Evolutionary conservation across 352 stramenopile genomes (phyloP), one percentile per base, ranked within the genome.

Genomic region (Hyaloperonospora brassicae): DNA sequence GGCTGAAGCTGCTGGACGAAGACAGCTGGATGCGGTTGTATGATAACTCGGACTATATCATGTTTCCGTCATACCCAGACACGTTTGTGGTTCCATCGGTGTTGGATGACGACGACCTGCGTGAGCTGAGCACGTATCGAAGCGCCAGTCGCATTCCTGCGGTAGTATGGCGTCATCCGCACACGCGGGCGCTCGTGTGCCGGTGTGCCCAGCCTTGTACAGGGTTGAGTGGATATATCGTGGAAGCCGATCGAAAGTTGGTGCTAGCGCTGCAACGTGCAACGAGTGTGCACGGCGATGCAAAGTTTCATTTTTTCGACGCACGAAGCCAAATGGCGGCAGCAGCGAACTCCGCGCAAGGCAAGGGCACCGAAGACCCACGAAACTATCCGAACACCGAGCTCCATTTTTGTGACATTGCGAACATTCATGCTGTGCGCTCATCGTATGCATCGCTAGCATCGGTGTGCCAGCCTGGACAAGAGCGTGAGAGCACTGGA

Each of bases 401-500:
- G 22, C 80, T 99, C 24, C 92, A 97, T 51, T 99, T 99, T 65
- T 97, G 95, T 67, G 95, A 98, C 54, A 99, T 99, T 61, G 93
- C 86, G 2, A 99, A 99, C 70, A 99, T 99, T 59, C 96, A 99
- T 72, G 90, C 89, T 25, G 96, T 99, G 35, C 95, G 97, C 17
- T 89, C 82, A 36, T 90, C 85, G 13, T 93, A 84, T 47, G 72
- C 77, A 12, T 77, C 78, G n/a, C 61, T 97, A n/a, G 76, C 79
- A 42, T 56, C 56, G 11, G 65, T 96, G 2, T 88, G 79, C 25
- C 78, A 95, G 36, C 84, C 81, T 24, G 80, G 81, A 1, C 74
- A 88, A 50, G 79, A 90, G 57, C 81, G 79, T 44, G 77, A 81
- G 13, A 74, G 69, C 44, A 83, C 59, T 36, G 88, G 97, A 52